Conservation (phyloP, 495 filamentous ascomycete species). For the Xylaria longipes region DNA sequence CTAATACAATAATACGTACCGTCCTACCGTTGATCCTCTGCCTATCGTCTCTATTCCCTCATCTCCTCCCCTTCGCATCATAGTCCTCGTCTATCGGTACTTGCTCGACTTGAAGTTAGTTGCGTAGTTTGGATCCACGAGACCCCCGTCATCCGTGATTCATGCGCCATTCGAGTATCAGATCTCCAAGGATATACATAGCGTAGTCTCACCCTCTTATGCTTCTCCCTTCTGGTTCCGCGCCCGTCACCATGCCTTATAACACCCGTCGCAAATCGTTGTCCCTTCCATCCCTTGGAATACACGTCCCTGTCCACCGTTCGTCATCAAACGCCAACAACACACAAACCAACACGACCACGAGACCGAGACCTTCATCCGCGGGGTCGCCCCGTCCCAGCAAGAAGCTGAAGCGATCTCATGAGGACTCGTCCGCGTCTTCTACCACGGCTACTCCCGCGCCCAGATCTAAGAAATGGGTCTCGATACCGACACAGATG, state of each 20-base stretch:
- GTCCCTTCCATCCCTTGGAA: slow-evolving; percentile 90
- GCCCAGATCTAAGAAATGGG: slow-evolving; percentile 52
- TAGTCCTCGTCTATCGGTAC: not conserved
- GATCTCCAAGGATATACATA: slow-evolving; percentile 30
- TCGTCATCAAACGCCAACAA: slow-evolving; percentile 29
- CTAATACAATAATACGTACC: slow-evolving; percentile 23
- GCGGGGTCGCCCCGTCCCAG: slow-evolving; percentile 66
- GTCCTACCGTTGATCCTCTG: not conserved
- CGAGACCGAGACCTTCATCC: slow-evolving; percentile 55
- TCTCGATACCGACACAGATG: slow-evolving; percentile 74
- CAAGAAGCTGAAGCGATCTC: slow-evolving; percentile 85
- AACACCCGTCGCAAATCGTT: slow-evolving; percentile 97
- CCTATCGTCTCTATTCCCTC: slow-evolving; percentile 28
- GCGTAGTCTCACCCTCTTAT: slow-evolving; percentile 33
- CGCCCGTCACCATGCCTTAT: slow-evolving; percentile 76
- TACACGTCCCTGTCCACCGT: slow-evolving; percentile 74
- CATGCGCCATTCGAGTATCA: slow-evolving; percentile 37
- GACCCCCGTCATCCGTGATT: slow-evolving; percentile 31
- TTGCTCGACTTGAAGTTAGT: slow-evolving; percentile 19
- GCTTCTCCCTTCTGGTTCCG: slow-evolving; percentile 27
- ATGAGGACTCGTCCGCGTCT: slow-evolving; percentile 48
- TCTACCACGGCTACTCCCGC: slow-evolving; percentile 42
- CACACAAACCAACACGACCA: slow-evolving; percentile 37
- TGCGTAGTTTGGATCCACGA: slow-evolving; percentile 32
- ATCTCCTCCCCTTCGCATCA: slow-evolving; percentile 27